Evolutionary conservation across 176 grass and related monocot genomes (phyloP), one percentile per base, ranked within the genome.

Genomic region (Carex pumila): DNA sequence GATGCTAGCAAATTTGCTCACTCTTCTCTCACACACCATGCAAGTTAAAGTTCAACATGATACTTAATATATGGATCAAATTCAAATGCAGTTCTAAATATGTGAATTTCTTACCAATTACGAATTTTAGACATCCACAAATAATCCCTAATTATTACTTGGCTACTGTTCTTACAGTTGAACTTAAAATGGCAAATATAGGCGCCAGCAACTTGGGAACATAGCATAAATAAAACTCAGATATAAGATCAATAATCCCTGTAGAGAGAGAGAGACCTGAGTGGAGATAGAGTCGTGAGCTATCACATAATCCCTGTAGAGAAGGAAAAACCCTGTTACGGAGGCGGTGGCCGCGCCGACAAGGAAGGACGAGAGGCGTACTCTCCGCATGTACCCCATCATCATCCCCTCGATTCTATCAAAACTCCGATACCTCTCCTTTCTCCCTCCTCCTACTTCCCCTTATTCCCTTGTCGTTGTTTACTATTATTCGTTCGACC

Each of bases 261-360:
- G 25, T 25, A 25, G 56, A 81, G 32, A 56, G 9, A 65, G 15
- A 7, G 49, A 74, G 74, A 97, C 94, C 94, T 94, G 85, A 61
- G 64, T 56, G 88, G 81, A 19, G 68, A 94, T 85, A 79, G 90
- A 81, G 56, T 88, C 76, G 74, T 89, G 92, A 59, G 87, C 61
- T 71, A 92, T 34, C 75, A 91, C 84, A 84, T 94, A 89, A 82
- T 97, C 94, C 87, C 92, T 92, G 90, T 97, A 97, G 79, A 97
- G 77, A 79, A 92, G 79, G 81, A 85, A 94, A 69, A 92, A 94
- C 4, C 90, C 92, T 17, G 85, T 83, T 11, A 88, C 82, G 71
- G 90, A 92, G 4, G 92, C 68, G 59, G 90, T 60, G 25, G 87
- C 78, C 1, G 85, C 85, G 69, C 92, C 94, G 32, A 86, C 90